These are phyloP conservation scores for Arabidopsis arenosa DNA, from an alignment of 345 rosid genomes.

Conservation along the genomic window DNA sequence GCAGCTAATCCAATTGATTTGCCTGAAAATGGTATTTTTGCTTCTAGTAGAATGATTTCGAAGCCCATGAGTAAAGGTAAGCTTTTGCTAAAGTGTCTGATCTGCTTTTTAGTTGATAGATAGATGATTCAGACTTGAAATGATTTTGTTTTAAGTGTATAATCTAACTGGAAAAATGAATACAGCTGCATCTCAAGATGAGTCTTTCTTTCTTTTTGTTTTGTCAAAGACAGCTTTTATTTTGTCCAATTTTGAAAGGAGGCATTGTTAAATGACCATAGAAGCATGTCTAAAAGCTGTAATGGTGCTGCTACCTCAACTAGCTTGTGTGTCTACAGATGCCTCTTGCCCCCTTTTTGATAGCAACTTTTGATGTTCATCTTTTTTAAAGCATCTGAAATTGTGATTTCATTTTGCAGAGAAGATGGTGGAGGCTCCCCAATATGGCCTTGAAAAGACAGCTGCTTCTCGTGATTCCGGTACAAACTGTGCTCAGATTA, in stretches of 20 bases:
- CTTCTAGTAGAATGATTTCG: conserved; percentile 50
- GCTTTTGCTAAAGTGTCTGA: conserved; percentile 39
- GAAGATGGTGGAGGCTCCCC: conserved; percentile 38
- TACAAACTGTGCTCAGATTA: conserved; percentile 22
- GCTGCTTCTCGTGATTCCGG: conserved; percentile 42
- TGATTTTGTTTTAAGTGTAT: conserved; percentile 16
- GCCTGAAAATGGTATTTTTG: conserved; percentile 53
- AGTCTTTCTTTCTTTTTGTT: neutral
- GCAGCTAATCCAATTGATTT: conserved; percentile 71
- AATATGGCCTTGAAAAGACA: conserved; percentile 37
- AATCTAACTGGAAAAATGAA: conserved; percentile 10
- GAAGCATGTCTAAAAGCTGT: conserved; percentile 5
- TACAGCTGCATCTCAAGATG: conserved; percentile 23
- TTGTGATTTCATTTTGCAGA: conserved; percentile 33
- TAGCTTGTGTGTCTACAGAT: conserved; percentile 12
- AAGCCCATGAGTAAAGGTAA: conserved; percentile 63
- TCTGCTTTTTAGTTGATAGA: conserved; percentile 18
- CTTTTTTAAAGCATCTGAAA: conserved; percentile 10
- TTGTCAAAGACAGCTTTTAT: neutral
- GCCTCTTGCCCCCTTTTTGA: neutral
- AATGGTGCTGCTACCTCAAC: neutral
- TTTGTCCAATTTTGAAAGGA: neutral
- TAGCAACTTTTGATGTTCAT: neutral
- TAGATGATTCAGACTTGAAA: conserved; percentile 21
- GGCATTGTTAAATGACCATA: conserved; percentile 3